Base-by-base conservation (phyloP, 257 asterid genomes). In the Ajuga chamaepitys region DNA sequence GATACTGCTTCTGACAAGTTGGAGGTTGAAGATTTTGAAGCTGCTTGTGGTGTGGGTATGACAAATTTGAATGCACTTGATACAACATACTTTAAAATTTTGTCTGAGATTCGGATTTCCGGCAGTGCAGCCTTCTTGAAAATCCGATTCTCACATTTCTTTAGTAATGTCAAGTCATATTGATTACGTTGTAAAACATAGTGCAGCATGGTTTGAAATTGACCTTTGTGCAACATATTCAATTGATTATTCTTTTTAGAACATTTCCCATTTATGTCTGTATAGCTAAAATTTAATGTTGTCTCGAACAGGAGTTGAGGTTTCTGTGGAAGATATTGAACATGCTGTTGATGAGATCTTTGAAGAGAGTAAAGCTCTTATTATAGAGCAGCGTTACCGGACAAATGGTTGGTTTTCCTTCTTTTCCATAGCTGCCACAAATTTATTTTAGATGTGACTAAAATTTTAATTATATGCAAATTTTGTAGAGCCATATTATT, bases 31-130 rank as follows among this genome's bases (percentile, higher is more conserved):
- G 95, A 81, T 59, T 86, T 88, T 66, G 96, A 91, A 75, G 85
- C 75, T 72, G 86, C 87, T 66, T 88, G 95, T 88, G 97, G 97
- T 52, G 94, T 91, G 68, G 97, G 96, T 91, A 91, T 38, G 86
- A 40, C 10, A 46, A 51, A 17, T 12, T 1, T 54, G 40, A 18
- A 8, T 48, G n/a, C 68, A 13, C 14, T 62, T 24, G 14, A 35
- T 42, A 26, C 35, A 55, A 28, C 16, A 8, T 22, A 24, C 16
- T 58, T 47, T 37, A 14, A 38, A 45, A 26, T 16, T 66, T 42
- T 20, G 9, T 20, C 18, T 22, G 35, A 41, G 60, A 59, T 20
- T 52, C 11, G 8, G 18, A 52, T 53, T 25, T 55, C 14, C 28
- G 42, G 45, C 30, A 38, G 3, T 42, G 14, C 25, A 40, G 25